Percentiles rank a stretch among this genome's conserved stretches.
phyloP scores from a whole-genome alignment of 345 rosid species.

The Pugionium cornutum region DNA sequence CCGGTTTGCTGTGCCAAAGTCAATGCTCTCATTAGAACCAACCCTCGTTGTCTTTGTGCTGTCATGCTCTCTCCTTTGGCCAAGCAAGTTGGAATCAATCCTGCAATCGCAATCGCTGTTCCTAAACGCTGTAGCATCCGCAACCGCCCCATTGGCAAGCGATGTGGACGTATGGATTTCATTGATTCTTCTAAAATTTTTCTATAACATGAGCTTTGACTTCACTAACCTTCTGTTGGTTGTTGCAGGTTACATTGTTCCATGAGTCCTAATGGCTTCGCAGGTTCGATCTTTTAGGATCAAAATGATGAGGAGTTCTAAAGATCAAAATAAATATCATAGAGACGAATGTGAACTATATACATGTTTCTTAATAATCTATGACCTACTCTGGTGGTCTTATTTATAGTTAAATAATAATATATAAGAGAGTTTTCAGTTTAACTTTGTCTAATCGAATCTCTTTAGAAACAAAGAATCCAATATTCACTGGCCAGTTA shows the following conservation, averaged over 20 bases:
- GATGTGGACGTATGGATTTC: conserved; percentile 72
- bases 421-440: too few species aligned
- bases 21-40: conserved; percentile 55
- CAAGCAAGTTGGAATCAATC: conserved; percentile 72
- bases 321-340: too few species aligned
- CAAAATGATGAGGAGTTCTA: too few species aligned
- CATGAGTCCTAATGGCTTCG: neutral
- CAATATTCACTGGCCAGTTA: neutral
- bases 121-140: conserved; percentile 83
- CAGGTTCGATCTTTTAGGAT: conserved; percentile 7
- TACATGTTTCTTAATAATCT: too few species aligned
- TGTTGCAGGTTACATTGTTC: conserved; percentile 38
- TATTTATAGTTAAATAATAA: too few species aligned
- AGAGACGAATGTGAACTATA: too few species aligned
- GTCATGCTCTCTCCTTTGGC: conserved; percentile 77
- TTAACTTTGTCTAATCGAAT: neutral
- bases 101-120: conserved; percentile 67
- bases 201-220: conserved; percentile 5
- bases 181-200: neutral
- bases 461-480: conserved; percentile 22
- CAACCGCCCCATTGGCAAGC: conserved; percentile 68
- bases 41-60: conserved; percentile 78
- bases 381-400: too few species aligned
- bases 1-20: conserved; percentile 75
- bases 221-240: neutral